These are phyloP conservation scores for Gliomastix tumulicola DNA, from an alignment of 2,329 filamentous ascomycete species.

Conservation along the genomic window DNA sequence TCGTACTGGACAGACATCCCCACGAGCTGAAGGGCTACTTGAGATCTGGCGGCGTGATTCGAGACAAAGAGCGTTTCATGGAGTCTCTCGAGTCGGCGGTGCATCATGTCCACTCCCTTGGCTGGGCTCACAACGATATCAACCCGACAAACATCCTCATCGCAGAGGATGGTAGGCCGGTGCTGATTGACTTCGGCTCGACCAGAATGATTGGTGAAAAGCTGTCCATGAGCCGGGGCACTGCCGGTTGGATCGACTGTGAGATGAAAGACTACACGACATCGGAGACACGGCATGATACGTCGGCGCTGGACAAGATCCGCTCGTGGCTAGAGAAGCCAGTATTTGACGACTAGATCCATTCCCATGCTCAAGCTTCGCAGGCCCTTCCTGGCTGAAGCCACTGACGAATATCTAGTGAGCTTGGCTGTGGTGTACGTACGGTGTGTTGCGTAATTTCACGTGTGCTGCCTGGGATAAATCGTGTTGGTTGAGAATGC, in stretches of 20 bases:
- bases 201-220: conserved; percentile 6
- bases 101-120: conserved; percentile 9
- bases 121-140: conserved; percentile 11
- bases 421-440: no score
- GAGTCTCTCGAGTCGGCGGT: conserved; percentile 5
- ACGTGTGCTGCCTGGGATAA: no score
- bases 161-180: conserved; percentile 6
- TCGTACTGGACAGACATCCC: conserved; percentile 13
- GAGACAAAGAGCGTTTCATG: background rate
- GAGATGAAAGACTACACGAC: conserved; percentile 7
- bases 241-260: conserved; percentile 8
- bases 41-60: conserved; percentile 2
- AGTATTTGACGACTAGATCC: conserved; percentile 7
- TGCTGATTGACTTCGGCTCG: conserved; percentile 11
- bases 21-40: conserved; percentile 9
- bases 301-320: conserved; percentile 6
- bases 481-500: no score
- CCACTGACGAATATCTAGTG: no score
- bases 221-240: conserved; percentile 6
- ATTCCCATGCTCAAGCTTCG: no score
- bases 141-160: conserved; percentile 12
- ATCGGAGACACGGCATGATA: conserved; percentile 9
- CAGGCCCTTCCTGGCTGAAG: no score
- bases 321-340: conserved; percentile 7
- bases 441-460: no score